A percentile compares a stretch with the other conserved stretches of the same genome.
Conservation (phyloP, 148 eudicot species). For the Cornus kousa region DNA sequence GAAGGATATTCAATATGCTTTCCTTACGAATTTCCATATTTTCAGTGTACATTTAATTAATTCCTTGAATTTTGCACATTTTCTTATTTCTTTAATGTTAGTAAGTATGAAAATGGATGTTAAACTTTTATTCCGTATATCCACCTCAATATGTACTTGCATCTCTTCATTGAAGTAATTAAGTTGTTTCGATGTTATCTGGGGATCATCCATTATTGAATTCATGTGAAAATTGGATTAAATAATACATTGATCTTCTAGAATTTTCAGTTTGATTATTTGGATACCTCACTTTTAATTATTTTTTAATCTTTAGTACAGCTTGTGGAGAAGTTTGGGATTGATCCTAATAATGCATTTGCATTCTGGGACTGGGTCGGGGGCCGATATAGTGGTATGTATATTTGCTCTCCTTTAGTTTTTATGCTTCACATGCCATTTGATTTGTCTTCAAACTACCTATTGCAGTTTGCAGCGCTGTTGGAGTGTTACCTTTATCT, state of each 20-base stretch:
- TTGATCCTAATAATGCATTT: slow-evolving; percentile 96
- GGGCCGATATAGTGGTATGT: slow-evolving; percentile 95
- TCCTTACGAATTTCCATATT: not conserved
- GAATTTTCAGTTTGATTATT: not conserved
- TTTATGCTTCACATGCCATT: not conserved
- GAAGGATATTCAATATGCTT: too few relatives aligned
- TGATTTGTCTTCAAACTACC: slow-evolving; percentile 8
- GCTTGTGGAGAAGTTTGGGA: slow-evolving; percentile 97
- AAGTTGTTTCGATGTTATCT: not conserved
- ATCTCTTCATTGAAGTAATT: not conserved
- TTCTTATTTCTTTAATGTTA: not conserved
- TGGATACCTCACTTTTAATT: not conserved
- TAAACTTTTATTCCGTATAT: not conserved
- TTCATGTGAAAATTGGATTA: not conserved
- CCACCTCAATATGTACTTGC: not conserved
- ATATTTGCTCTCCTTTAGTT: slow-evolving; percentile 4
- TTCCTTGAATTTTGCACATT: not conserved
- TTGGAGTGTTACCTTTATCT: slow-evolving; percentile 90
- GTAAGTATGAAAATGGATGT: not conserved
- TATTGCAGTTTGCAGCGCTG: slow-evolving; percentile 96
- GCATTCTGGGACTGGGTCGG: slow-evolving; percentile 99
- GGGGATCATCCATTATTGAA: not conserved
- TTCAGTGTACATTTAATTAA: not conserved
- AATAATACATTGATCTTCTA: not conserved
- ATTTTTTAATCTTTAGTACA: slow-evolving; percentile 31